Percentiles rank a stretch among this genome's conserved stretches.
Evolutionary conservation across 495 filamentous ascomycete species (phyloP).

Genomic region (Hyphodiscus hymeniophilus): DNA sequence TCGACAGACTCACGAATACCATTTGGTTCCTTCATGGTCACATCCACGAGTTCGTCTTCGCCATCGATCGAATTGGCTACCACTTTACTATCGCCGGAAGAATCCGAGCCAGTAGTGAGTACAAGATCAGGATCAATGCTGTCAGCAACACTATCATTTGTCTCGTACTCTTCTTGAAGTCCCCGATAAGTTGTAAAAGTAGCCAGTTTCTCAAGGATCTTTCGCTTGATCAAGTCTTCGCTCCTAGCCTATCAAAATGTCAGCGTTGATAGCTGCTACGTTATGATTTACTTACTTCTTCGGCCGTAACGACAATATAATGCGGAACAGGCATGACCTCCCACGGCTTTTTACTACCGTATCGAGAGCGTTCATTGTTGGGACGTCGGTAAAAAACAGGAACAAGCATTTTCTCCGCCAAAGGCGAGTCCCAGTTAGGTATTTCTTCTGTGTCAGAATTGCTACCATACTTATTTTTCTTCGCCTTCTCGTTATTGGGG

Average conservation of each 20-base stretch:
- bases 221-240: slow-evolving; percentile 42
- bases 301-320: slow-evolving; percentile 41
- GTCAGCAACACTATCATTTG: slow-evolving; percentile 36
- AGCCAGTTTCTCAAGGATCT: slow-evolving; percentile 37
- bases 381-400: slow-evolving; percentile 63
- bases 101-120: slow-evolving; percentile 62
- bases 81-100: slow-evolving; percentile 58
- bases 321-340: slow-evolving; percentile 30
- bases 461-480: slow-evolving; percentile 32
- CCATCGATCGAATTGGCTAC: slow-evolving; percentile 72
- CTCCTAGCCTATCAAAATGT: slow-evolving; percentile 27
- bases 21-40: slow-evolving; percentile 63
- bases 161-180: slow-evolving; percentile 40
- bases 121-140: slow-evolving; percentile 60
- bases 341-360: slow-evolving; percentile 20
- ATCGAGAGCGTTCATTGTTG: slow-evolving; percentile 1
- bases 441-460: slow-evolving; percentile 51
- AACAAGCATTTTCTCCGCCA: slow-evolving; percentile 65
- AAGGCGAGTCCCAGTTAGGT: slow-evolving; percentile 49
- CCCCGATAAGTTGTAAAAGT: slow-evolving; percentile 28
- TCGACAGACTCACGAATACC: background rate
- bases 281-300: slow-evolving; percentile 27
- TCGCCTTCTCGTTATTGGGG: slow-evolving; percentile 34
- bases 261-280: background rate
- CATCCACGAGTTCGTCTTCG: slow-evolving; percentile 85